Evolutionary conservation across 306 rosid genomes (phyloP), one percentile per base, ranked within the genome.

Genomic region (Fagus crenata): DNA sequence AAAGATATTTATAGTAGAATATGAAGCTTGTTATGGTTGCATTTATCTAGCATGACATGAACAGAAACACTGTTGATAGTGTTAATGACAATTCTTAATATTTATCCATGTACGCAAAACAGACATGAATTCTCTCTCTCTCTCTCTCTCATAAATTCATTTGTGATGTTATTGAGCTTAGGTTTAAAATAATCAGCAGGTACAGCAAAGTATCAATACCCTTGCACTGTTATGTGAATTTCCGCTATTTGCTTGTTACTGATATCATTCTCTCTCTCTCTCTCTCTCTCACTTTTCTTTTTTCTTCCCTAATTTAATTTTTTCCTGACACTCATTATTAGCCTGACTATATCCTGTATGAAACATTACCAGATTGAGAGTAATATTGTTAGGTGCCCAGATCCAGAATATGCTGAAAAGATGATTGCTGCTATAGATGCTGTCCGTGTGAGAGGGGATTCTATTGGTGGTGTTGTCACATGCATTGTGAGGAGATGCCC

Each of bases 401-500:
- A 92, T 87, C 87, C 98, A 51, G 93, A 91, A 84, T 92, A 88
- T 74, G 99, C 99, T 43, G 93, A 96, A 79, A 92, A 91, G 92
- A 96, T 96, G 99, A 96, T 92, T 75, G 78, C 88, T 69, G 98
- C 96, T 72, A 86, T 96, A 78, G 99, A 96, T 84, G 84, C 81
- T 40, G 89, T 96, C 73, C 90, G 98, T 67, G 93, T 89, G 80
- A 91, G 33, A 83, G 98, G 99, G 80, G 93, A 96, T 76, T 96
- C 99, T 31, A 87, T 92, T 73, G 98, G 99, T 53, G 99, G 98
- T 64, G 91, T 92, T 74, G 96, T 96, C 58, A 89, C 98, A 1
- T 96, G 98, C 93, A 86, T 96, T 33, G 97, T 89, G 85, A 91
- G 91, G 84, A 91, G 90, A 58, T 92, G 97, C 80, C 98, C 97